A percentile compares a stretch with the other conserved stretches of the same genome.
These are phyloP conservation scores for Oryza meridionalis DNA, from an alignment of 176 grass and related monocot genomes.

Conservation along the genomic window DNA sequence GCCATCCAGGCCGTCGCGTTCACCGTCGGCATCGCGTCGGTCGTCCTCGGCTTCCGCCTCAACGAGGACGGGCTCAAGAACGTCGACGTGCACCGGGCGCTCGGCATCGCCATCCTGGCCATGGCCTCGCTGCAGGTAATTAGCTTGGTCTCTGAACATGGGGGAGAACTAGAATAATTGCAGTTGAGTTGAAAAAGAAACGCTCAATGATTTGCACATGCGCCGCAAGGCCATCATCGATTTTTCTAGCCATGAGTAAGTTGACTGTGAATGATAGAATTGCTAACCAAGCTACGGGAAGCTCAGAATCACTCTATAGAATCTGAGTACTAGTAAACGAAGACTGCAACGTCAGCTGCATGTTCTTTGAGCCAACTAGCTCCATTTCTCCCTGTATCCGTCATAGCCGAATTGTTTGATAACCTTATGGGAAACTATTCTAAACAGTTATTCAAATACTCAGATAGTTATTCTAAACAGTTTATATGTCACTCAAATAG, in stretches of 20 bases:
- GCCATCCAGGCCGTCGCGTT: conserved; percentile 57
- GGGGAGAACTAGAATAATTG: neutral
- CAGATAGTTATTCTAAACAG: no score
- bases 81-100: conserved; percentile 61
- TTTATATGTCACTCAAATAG: no score
- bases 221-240: neutral
- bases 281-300: conserved; percentile 2
- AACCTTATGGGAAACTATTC: no score
- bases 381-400: neutral
- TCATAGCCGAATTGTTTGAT: neutral
- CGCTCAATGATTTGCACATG: neutral
- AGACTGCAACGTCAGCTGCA: neutral
- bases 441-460: no score
- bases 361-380: conserved; percentile 18
- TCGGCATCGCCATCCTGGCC: conserved; percentile 68
- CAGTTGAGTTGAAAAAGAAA: neutral
- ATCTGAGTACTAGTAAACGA: neutral
- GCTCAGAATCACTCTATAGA: neutral
- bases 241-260: neutral
- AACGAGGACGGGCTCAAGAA: conserved; percentile 49
- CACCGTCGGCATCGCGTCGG: conserved; percentile 48
- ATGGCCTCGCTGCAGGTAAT: conserved; percentile 74
- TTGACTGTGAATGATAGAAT: conserved; percentile 4
- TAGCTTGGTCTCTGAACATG: neutral
- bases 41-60: conserved; percentile 72